Evolutionary conservation across 345 rosid species (phyloP).

Genomic region (Eucalyptus pauciflora): DNA sequence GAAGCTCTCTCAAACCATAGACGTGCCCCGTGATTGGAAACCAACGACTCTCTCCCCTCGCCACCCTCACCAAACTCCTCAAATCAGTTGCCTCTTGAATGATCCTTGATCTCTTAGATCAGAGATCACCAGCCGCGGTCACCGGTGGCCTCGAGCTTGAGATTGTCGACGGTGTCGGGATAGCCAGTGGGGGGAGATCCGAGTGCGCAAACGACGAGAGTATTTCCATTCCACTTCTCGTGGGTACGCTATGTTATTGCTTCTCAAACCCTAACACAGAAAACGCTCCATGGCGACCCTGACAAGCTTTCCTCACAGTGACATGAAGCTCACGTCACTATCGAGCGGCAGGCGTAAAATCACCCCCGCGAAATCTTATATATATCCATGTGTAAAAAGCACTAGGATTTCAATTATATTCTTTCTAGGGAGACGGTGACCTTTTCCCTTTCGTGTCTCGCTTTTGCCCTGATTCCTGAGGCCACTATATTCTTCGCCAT

Average conservation of each 20-base stretch:
- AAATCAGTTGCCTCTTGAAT: neutral
- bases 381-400: neutral
- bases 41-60: neutral
- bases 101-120: neutral
- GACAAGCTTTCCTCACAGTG: neutral
- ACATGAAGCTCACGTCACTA: neutral
- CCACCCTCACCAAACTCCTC: neutral
- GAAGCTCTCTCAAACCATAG: neutral
- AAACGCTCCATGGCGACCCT: neutral
- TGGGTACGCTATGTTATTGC: neutral
- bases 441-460: neutral
- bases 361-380: neutral
- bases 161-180: neutral
- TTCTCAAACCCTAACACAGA: neutral
- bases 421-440: neutral
- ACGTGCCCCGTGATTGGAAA: neutral
- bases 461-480: constrained; percentile 1
- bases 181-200: neutral
- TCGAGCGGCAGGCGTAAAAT: neutral
- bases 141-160: neutral
- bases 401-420: neutral
- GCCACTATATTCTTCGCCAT: neutral
- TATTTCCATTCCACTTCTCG: neutral
- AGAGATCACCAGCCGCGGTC: neutral
- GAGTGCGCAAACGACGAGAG: neutral